Evolutionary conservation across 75 land plant species (phyloP), one percentile per base, ranked within the genome.

Genomic region (Pseudotsuga menziesii): DNA sequence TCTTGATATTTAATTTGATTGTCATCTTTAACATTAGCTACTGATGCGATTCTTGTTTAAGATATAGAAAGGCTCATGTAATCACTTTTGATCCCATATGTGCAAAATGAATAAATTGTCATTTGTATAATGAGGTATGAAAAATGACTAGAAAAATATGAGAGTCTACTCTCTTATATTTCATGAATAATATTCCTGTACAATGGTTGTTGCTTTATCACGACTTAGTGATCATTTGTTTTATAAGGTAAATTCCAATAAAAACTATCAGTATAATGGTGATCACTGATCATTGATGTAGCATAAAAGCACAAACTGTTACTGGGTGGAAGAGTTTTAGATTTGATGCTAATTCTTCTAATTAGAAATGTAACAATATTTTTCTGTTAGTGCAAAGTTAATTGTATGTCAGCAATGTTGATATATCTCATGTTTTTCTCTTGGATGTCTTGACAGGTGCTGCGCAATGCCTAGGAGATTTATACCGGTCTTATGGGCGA

Each of bases 401-500:
- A 44, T 44, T 44, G 26, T 22, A 2, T 32, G 41, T 64, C 19
- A 64, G 11, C 26, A 39, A 64, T 29, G 41, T 64, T 64, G 17
- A 64, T 29, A 35, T 67, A 67, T 36, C 48, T 39, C 20, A 39
- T 39, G 29, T 67, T 67, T 67, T 36, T 67, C 12, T 20, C 48
- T 67, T 62, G 59, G 22, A 56, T 60, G 55, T 57, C 39, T 55
- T 77, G 79, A 26, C 78, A 96, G 99, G 99, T 76, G 90, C 84
- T 77, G 97, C 99, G 32, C 96, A 92, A 80, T 96, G 97, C 78
- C 78, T 96, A 78, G 99, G 99, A 69, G 91, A 93, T 78, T 81
- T 96, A 63, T 94, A 94, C 78, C 74, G 79, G 61, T 87, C 79
- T 17, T 94, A 89, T 85, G 99, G 99, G 72, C 88, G 82, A 66